Conservation (phyloP, 257 asterid genomes). For the Eustoma russellianum region DNA sequence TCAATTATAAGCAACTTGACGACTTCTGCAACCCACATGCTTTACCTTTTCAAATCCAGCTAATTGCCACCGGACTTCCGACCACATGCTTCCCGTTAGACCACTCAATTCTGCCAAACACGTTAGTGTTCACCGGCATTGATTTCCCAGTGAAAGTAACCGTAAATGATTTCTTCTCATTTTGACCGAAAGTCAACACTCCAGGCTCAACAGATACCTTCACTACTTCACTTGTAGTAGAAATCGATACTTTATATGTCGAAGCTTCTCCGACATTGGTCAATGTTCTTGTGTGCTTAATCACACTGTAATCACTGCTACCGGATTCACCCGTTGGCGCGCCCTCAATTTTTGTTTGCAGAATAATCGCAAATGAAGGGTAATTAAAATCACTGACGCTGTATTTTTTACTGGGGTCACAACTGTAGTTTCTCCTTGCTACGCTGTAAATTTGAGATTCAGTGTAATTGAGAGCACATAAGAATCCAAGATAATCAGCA, state of each 20-base stretch:
- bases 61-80: constrained; percentile 72
- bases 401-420: constrained; percentile 40
- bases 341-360: constrained; percentile 20
- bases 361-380: constrained; percentile 69
- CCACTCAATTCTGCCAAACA: constrained; percentile 80
- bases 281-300: constrained; percentile 59
- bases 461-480: constrained; percentile 73
- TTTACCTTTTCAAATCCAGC: constrained; percentile 34
- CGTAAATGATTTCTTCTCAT: constrained; percentile 61
- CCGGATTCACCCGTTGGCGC: constrained; percentile 9
- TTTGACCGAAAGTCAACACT: constrained; percentile 37
- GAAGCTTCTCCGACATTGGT: constrained; percentile 73
- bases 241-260: constrained; percentile 54
- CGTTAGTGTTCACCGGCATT: constrained; percentile 44
- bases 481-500: constrained; percentile 46
- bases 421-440: constrained; percentile 56
- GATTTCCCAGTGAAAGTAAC: constrained; percentile 48
- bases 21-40: background rate
- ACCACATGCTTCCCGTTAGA: constrained; percentile 77
- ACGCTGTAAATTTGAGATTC: constrained; percentile 44
- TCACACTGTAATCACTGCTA: constrained; percentile 18
- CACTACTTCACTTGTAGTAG: constrained; percentile 25
- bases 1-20: no score
- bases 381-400: constrained; percentile 68
- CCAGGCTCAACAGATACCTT: constrained; percentile 56